Conservation (phyloP, 1,284 basidiomycete genomes). For the Ceratobasidium sp. region DNA sequence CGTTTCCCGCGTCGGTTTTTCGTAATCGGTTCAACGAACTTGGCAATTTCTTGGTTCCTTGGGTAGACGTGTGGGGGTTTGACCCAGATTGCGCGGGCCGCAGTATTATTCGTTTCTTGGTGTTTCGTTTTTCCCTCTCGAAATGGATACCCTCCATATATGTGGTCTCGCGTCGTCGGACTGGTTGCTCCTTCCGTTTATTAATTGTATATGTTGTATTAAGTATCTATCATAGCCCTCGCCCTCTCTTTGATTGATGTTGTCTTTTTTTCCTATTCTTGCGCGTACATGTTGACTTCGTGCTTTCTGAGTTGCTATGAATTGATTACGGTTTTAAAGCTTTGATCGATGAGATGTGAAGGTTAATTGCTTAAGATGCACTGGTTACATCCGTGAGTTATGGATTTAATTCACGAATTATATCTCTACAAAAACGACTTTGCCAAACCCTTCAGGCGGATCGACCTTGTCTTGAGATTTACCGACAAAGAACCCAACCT, state of each 20-base stretch:
- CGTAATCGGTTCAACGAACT: not conserved
- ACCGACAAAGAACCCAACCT: conserved; percentile 23
- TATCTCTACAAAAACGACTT: conserved; percentile 29
- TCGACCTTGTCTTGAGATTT: not conserved
- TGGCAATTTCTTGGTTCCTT: not conserved
- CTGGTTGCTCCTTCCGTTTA: not conserved
- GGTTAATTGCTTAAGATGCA: too few relatives aligned
- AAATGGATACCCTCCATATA: not conserved
- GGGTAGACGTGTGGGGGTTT: not conserved
- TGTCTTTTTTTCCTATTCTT: too few relatives aligned
- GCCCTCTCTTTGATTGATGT: not conserved
- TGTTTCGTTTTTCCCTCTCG: not conserved
- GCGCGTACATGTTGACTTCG: conserved; percentile 3
- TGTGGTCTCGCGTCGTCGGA: not conserved
- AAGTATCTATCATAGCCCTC: conserved; percentile 20
- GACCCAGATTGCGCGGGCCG: conserved; percentile 14
- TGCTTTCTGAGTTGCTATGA: conserved; percentile 11
- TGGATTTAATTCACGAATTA: too few relatives aligned
- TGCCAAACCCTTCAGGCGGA: conserved; percentile 30
- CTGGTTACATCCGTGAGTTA: too few relatives aligned
- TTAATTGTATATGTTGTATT: conserved; percentile 20
- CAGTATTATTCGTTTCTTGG: conserved; percentile 11
- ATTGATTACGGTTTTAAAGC: conserved; percentile 17
- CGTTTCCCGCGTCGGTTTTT: conserved; percentile 12
- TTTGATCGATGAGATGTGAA: not conserved